Evolutionary conservation across 2,329 filamentous ascomycete genomes (phyloP).

Genomic region (Xylaria sp.): DNA sequence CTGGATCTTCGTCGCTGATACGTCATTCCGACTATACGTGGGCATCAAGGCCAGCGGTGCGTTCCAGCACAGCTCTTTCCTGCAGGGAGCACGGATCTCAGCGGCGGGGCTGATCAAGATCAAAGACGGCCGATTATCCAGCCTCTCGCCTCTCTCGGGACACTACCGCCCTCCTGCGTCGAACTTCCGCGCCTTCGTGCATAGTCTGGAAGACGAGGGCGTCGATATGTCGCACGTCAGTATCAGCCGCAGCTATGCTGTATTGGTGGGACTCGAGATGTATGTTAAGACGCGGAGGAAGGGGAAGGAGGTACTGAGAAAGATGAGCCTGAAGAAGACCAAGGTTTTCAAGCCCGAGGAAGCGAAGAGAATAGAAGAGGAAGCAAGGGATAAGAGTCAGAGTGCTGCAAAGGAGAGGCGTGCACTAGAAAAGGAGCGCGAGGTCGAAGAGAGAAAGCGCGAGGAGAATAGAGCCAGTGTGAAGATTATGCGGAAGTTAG

Average conservation of each 20-base stretch:
- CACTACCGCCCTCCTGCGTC: slow-evolving; percentile 87
- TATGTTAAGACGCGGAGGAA: slow-evolving; percentile 77
- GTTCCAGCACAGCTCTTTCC: slow-evolving; percentile 91
- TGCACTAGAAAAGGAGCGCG: slow-evolving; percentile 27
- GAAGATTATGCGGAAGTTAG: slow-evolving; percentile 33
- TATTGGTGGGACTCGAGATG: slow-evolving; percentile 83
- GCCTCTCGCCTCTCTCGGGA: slow-evolving; percentile 76
- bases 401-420: slow-evolving; percentile 34
- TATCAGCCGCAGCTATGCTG: slow-evolving; percentile 83
- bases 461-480: slow-evolving; percentile 30
- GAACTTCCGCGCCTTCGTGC: slow-evolving; percentile 86
- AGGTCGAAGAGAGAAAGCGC: slow-evolving; percentile 25
- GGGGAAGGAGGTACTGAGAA: slow-evolving; percentile 66
- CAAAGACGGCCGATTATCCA: slow-evolving; percentile 80
- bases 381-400: slow-evolving; percentile 49
- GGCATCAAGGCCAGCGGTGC: slow-evolving; percentile 89
- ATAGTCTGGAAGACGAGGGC: slow-evolving; percentile 75
- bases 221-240: slow-evolving; percentile 84
- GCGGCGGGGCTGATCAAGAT: slow-evolving; percentile 88
- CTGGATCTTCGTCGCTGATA: slow-evolving; percentile 94
- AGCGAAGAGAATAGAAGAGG: slow-evolving; percentile 66
- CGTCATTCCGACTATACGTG: slow-evolving; percentile 84
- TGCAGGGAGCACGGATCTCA: slow-evolving; percentile 83
- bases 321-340: slow-evolving; percentile 64
- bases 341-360: slow-evolving; percentile 72